Conservation (phyloP, 2,329 filamentous ascomycete species). For the Rhinocladiella mackenziei region DNA sequence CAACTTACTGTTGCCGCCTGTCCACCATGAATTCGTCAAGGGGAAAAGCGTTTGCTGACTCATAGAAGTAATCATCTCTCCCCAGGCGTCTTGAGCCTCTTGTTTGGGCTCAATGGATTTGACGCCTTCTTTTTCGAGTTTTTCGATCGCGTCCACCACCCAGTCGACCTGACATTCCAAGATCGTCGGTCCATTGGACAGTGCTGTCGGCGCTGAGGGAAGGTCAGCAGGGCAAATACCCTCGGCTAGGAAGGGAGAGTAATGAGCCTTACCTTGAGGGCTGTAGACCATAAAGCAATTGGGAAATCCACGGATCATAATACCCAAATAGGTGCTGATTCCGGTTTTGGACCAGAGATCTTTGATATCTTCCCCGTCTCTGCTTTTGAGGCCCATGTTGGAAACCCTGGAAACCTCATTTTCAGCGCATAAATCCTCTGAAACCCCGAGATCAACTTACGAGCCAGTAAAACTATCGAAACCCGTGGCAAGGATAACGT, state of each 20-base stretch:
- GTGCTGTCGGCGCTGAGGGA: conserved; percentile 28
- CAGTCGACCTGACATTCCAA: conserved; percentile 50
- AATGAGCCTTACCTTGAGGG: background rate
- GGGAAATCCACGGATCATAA: conserved; percentile 41
- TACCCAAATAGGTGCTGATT: conserved; percentile 42
- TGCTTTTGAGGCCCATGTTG: conserved; percentile 39
- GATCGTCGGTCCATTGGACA: conserved; percentile 42
- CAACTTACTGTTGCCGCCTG: conserved; percentile 53
- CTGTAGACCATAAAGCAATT: conserved; percentile 35
- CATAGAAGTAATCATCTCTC: conserved; percentile 43
- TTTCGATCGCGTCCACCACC: conserved; percentile 46
- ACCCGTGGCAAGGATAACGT: conserved; percentile 44
- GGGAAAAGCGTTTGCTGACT: conserved; percentile 45
- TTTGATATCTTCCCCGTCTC: conserved; percentile 32
- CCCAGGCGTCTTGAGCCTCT: conserved; percentile 49
- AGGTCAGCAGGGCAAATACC: background rate
- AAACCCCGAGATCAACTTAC: conserved; percentile 6
- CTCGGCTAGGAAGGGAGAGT: background rate
- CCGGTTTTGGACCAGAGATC: conserved; percentile 39
- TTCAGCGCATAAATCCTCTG: background rate
- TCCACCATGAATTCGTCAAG: conserved; percentile 45
- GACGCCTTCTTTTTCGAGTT: conserved; percentile 46
- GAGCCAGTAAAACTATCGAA: conserved; percentile 42
- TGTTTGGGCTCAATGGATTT: conserved; percentile 47
- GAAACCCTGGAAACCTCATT: conserved; percentile 31